Conservation (phyloP, 768 basidiomycete genomes). For the Boletus speciosus region DNA sequence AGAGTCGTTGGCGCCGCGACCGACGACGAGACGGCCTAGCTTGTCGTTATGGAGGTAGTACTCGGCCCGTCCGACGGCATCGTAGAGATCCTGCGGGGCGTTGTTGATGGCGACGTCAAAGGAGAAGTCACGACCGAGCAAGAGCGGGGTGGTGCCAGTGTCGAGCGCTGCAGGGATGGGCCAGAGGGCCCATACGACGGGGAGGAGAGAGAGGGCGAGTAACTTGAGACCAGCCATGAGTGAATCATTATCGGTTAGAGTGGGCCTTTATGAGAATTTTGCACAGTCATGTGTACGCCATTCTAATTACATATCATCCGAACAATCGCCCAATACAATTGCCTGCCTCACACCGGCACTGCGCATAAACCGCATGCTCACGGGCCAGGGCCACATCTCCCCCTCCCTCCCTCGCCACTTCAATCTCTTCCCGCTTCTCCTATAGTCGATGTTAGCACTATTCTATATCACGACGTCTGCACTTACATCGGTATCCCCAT, state of each 20-base stretch:
- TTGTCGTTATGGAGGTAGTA: conserved; percentile 35
- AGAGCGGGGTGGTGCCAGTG: conserved; percentile 25
- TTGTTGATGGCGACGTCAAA: conserved; percentile 24
- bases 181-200: conserved; percentile 26
- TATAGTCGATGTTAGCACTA: neutral
- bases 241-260: too few species aligned
- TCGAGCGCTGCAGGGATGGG: conserved; percentile 28
- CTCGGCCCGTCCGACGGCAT: conserved; percentile 32
- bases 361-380: conserved; percentile 44
- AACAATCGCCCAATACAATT: conserved; percentile 47
- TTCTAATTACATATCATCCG: conserved; percentile 5
- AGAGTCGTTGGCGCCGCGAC: conserved; percentile 35
- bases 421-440: conserved; percentile 25
- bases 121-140: conserved; percentile 24
- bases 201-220: neutral
- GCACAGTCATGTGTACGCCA: neutral
- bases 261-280: neutral
- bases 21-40: conserved; percentile 40
- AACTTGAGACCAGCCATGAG: too few species aligned
- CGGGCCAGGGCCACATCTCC: conserved; percentile 10
- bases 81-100: conserved; percentile 33
- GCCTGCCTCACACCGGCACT: conserved; percentile 49
- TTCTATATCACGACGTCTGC: neutral
- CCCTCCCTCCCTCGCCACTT: neutral
- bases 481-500: conserved; percentile 49